Percentiles rank a stretch among this genome's conserved stretches.
Evolutionary conservation across 768 basidiomycete genomes (phyloP).

Genomic region (Panus rudis): DNA sequence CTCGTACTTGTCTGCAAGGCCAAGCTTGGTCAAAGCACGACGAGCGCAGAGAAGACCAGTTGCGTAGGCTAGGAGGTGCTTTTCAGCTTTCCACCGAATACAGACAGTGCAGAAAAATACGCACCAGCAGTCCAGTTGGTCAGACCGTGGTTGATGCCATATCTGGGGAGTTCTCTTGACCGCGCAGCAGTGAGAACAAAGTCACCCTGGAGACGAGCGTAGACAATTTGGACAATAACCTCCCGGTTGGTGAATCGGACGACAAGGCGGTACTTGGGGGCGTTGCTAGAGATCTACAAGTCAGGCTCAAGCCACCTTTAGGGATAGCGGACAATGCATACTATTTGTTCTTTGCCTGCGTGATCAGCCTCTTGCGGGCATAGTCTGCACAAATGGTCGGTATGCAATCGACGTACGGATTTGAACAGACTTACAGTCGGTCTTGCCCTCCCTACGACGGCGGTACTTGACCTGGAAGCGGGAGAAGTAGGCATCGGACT

Average conservation of each 20-base stretch:
- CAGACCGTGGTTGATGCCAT: slow-evolving; percentile 96
- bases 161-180: slow-evolving; percentile 88
- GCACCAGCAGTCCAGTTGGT: slow-evolving; percentile 97
- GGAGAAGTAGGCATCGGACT: slow-evolving; percentile 96
- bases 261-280: slow-evolving; percentile 96
- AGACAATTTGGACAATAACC: slow-evolving; percentile 91
- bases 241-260: slow-evolving; percentile 99
- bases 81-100: no score
- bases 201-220: slow-evolving; percentile 96
- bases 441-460: slow-evolving; percentile 95
- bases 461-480: slow-evolving; percentile 99
- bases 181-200: slow-evolving; percentile 84
- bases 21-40: slow-evolving; percentile 90
- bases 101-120: slow-evolving; percentile 14
- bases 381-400: slow-evolving; percentile 54
- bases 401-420: neutral
- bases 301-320: neutral
- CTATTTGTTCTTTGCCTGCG: slow-evolving; percentile 99
- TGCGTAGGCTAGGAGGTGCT: slow-evolving; percentile 71
- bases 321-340: slow-evolving; percentile 28
- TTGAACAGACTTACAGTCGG: slow-evolving; percentile 60
- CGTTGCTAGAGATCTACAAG: slow-evolving; percentile 52
- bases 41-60: slow-evolving; percentile 94
- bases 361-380: slow-evolving; percentile 92
- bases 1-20: slow-evolving; percentile 96